A percentile compares a stretch with the other conserved stretches of the same genome.
Evolutionary conservation across 2,329 filamentous ascomycete genomes (phyloP).

Genomic region (Aspergillus fijiensis): DNA sequence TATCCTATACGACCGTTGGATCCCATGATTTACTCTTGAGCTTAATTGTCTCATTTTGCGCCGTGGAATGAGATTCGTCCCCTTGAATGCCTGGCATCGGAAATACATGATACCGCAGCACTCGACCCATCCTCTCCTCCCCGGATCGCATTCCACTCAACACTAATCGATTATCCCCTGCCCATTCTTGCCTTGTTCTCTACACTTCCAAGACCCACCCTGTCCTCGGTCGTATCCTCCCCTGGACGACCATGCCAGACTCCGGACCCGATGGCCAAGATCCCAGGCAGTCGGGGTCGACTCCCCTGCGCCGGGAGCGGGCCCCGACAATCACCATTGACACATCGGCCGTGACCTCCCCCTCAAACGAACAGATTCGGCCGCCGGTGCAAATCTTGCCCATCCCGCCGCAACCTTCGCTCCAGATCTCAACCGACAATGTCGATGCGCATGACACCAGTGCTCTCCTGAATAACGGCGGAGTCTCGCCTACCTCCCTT

Average conservation of each 20-base stretch:
- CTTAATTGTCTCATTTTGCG: constrained; percentile 1
- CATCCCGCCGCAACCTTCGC: constrained; percentile 35
- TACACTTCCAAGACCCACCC: constrained; percentile 12
- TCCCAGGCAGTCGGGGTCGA: constrained; percentile 24
- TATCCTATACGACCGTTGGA: not conserved
- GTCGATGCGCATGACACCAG: constrained; percentile 32
- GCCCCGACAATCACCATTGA: constrained; percentile 59
- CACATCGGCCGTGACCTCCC: constrained; percentile 52
- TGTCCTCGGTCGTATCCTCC: constrained; percentile 7
- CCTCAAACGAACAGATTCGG: constrained; percentile 34
- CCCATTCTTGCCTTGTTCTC: constrained; percentile 10
- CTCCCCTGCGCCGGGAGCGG: constrained; percentile 43
- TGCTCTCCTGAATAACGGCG: constrained; percentile 30
- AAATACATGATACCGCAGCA: constrained; percentile 15
- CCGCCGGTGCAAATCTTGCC: constrained; percentile 36
- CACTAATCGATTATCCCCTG: constrained; percentile 17
- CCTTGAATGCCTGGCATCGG: not conserved
- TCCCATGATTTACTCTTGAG: not conserved
- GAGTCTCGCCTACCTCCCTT: constrained; percentile 50
- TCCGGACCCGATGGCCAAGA: constrained; percentile 27
- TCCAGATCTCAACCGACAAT: constrained; percentile 41
- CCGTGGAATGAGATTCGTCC: constrained; percentile 10
- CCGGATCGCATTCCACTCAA: constrained; percentile 24
- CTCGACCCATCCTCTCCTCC: constrained; percentile 18
- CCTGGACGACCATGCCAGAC: constrained; percentile 33